Conservation (phyloP, 768 basidiomycete species). For the Kwoniella botswanensis region DNA sequence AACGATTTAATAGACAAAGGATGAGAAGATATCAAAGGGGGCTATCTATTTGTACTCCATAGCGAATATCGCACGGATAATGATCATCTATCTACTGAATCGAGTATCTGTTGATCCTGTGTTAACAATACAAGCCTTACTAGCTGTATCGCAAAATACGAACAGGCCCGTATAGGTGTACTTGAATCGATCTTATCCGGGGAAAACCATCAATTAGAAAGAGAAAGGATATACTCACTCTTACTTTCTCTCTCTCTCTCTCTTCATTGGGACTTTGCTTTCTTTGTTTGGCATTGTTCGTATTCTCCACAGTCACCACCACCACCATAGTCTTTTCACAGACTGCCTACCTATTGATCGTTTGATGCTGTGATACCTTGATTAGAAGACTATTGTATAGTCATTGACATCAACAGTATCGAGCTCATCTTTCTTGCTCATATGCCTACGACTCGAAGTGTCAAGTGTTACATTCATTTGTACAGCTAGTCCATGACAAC, state of each 20-base stretch:
- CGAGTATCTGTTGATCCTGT: too few relatives aligned
- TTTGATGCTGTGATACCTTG: background rate
- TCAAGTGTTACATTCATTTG: too few relatives aligned
- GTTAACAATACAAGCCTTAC: too few relatives aligned
- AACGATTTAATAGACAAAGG: background rate
- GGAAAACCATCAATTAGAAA: too few relatives aligned
- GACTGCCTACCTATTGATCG: background rate
- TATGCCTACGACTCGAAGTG: too few relatives aligned
- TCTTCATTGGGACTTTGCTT: background rate
- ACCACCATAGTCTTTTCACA: background rate
- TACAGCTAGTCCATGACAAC: too few relatives aligned
- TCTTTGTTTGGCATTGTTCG: background rate
- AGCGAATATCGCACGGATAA: background rate
- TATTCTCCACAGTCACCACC: background rate
- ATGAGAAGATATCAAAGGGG: background rate
- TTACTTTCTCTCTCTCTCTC: too few relatives aligned
- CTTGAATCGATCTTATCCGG: too few relatives aligned
- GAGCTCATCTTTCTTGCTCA: too few relatives aligned
- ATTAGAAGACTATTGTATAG: background rate
- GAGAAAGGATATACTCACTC: too few relatives aligned
- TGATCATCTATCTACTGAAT: background rate
- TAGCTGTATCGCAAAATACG: too few relatives aligned
- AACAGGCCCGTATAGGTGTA: too few relatives aligned
- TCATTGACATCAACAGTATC: background rate
- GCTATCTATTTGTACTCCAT: background rate